These are phyloP conservation scores for Orbilia ellipsospora DNA, from an alignment of 2,329 filamentous ascomycete species.

Conservation along the genomic window DNA sequence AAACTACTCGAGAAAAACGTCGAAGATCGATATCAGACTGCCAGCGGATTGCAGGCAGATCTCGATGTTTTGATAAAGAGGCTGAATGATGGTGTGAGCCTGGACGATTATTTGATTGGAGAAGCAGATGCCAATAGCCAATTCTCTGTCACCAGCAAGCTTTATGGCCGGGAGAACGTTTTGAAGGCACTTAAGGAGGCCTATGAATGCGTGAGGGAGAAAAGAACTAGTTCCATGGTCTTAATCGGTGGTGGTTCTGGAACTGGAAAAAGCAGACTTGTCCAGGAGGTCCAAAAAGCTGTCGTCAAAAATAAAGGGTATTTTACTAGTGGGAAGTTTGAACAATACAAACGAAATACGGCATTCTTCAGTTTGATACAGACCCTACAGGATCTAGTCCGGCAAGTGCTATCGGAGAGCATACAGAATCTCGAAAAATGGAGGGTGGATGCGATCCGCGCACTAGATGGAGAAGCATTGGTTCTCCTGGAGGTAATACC, in stretches of 20 bases:
- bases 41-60: constrained; percentile 58
- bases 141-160: constrained; percentile 58
- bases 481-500: constrained; percentile 59
- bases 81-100: constrained; percentile 55
- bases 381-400: constrained; percentile 59
- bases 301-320: constrained; percentile 59
- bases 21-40: constrained; percentile 59
- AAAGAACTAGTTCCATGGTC: constrained; percentile 57
- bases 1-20: constrained; percentile 59
- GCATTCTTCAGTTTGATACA: constrained; percentile 59
- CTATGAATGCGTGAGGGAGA: constrained; percentile 42
- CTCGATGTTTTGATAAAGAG: constrained; percentile 57
- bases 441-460: constrained; percentile 59
- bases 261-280: constrained; percentile 59
- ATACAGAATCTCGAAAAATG: constrained; percentile 58
- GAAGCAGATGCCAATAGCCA: constrained; percentile 58
- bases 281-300: constrained; percentile 59
- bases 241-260: constrained; percentile 58
- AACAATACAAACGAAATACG: constrained; percentile 59
- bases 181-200: constrained; percentile 47
- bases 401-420: constrained; percentile 59
- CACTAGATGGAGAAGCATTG: constrained; percentile 58
- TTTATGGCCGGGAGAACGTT: constrained; percentile 58
- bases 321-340: constrained; percentile 59
- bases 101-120: constrained; percentile 58